Conservation (phyloP, 2,329 filamentous ascomycete genomes). For the Fusarium goolgardi region DNA sequence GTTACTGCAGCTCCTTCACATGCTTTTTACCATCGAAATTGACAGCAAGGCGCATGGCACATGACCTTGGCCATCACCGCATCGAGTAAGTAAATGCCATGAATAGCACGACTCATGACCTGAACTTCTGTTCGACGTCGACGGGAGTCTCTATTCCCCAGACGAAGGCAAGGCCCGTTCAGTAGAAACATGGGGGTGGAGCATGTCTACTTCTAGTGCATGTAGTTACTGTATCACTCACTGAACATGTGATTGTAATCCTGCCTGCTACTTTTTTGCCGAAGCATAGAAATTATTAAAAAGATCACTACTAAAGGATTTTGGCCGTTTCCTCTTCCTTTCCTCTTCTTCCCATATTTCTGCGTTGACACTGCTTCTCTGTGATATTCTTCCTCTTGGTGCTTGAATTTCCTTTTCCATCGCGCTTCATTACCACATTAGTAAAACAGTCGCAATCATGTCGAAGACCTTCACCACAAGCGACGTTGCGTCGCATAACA, state of each 20-base stretch:
- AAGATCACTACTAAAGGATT: slow-evolving; percentile 13
- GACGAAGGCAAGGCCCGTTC: not conserved
- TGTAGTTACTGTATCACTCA: not conserved
- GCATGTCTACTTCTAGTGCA: slow-evolving; percentile 9
- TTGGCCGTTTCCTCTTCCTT: not conserved
- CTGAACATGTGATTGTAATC: slow-evolving; percentile 45
- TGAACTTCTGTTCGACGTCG: slow-evolving; percentile 9
- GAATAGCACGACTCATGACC: slow-evolving; percentile 39
- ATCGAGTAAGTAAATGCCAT: slow-evolving; percentile 31
- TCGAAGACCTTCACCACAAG: slow-evolving; percentile 84
- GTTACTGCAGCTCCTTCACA: slow-evolving; percentile 37
- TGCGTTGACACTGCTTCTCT: slow-evolving; percentile 6
- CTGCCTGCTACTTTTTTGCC: slow-evolving; percentile 29
- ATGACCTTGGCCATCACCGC: slow-evolving; percentile 42
- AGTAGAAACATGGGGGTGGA: slow-evolving; percentile 29
- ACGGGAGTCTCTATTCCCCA: slow-evolving; percentile 19
- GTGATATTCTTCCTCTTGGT: slow-evolving; percentile 6
- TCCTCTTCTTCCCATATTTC: slow-evolving; percentile 3
- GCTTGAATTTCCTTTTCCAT: slow-evolving; percentile 11
- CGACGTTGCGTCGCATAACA: slow-evolving; percentile 94
- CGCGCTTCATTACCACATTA: not conserved
- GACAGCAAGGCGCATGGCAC: slow-evolving; percentile 36
- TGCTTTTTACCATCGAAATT: slow-evolving; percentile 21
- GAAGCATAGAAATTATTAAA: slow-evolving; percentile 41
- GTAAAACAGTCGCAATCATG: slow-evolving; percentile 66